phyloP scores from a whole-genome alignment of 2,329 filamentous ascomycete genomes.

The Colletotrichum destructivum region DNA sequence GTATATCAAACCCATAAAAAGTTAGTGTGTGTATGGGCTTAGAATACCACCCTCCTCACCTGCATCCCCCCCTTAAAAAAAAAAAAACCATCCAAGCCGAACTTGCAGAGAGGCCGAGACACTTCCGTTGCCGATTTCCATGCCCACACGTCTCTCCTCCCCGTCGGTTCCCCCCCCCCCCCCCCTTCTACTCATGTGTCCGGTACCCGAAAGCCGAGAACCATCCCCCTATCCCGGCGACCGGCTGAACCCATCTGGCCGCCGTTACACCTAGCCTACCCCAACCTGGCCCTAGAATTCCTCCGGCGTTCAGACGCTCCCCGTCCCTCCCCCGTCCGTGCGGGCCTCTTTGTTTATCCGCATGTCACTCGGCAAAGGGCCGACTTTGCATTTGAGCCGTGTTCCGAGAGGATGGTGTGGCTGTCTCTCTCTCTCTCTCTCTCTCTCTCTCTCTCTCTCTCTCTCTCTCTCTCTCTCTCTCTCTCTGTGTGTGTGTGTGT shows the following conservation, averaged over 20 bases:
- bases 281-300: slow-evolving; percentile 15
- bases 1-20: slow-evolving; percentile 12
- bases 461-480: no score
- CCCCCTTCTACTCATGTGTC: no score
- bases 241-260: slow-evolving; percentile 33
- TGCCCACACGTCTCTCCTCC: no score
- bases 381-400: slow-evolving; percentile 10
- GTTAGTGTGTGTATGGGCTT: no score
- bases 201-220: not conserved
- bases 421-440: not conserved
- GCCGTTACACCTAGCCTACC: slow-evolving; percentile 33
- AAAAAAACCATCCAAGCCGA: no score
- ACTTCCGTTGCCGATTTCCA: no score
- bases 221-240: slow-evolving; percentile 12
- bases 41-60: not conserved
- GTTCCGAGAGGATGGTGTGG: slow-evolving; percentile 6
- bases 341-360: not conserved
- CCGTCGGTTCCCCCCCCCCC: no score
- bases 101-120: no score
- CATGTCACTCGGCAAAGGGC: slow-evolving; percentile 13
- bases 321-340: slow-evolving; percentile 24
- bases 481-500: no score
- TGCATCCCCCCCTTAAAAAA: no score
- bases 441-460: no score
- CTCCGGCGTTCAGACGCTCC: slow-evolving; percentile 24